Evolutionary conservation across 495 filamentous ascomycete genomes (phyloP).

Genomic region (Podospora didyma): DNA sequence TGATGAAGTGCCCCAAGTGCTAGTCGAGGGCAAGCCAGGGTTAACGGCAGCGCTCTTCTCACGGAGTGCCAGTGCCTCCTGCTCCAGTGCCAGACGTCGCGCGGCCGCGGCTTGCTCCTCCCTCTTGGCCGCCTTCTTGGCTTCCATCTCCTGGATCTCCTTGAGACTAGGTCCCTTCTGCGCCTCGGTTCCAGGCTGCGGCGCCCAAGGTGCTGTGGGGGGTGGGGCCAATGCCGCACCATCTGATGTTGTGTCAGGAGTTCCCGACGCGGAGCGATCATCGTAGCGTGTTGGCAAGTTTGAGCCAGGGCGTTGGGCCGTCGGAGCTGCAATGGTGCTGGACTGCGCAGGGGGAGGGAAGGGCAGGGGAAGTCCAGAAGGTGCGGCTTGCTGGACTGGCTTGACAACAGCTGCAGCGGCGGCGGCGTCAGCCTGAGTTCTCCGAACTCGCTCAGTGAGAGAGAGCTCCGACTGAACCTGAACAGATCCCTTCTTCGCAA

Average conservation of each 20-base stretch:
- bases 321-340: conserved; percentile 75
- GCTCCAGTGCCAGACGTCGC: conserved; percentile 69
- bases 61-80: conserved; percentile 59
- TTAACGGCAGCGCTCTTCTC: conserved; percentile 56
- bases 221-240: conserved; percentile 43
- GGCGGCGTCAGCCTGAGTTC: conserved; percentile 53
- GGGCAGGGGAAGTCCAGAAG: conserved; percentile 65
- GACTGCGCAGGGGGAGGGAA: conserved; percentile 66
- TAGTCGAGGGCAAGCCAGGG: conserved; percentile 78
- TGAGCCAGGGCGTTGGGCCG: conserved; percentile 77
- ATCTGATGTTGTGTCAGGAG: conserved; percentile 51
- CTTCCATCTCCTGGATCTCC: conserved; percentile 95
- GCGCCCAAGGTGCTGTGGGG: conserved; percentile 90
- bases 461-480: conserved; percentile 46
- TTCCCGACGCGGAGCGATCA: conserved; percentile 67
- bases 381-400: conserved; percentile 57
- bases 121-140: conserved; percentile 84
- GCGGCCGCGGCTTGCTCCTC: conserved; percentile 80
- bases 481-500: conserved; percentile 6
- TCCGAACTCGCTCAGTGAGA: conserved; percentile 83
- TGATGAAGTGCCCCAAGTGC: conserved; percentile 86
- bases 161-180: conserved; percentile 89
- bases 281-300: conserved; percentile 79
- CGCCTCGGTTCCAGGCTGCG: conserved; percentile 64
- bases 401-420: conserved; percentile 53